Evolutionary conservation across 2,329 filamentous ascomycete genomes (phyloP).

Genomic region (Chrysosporium queenslandicum): DNA sequence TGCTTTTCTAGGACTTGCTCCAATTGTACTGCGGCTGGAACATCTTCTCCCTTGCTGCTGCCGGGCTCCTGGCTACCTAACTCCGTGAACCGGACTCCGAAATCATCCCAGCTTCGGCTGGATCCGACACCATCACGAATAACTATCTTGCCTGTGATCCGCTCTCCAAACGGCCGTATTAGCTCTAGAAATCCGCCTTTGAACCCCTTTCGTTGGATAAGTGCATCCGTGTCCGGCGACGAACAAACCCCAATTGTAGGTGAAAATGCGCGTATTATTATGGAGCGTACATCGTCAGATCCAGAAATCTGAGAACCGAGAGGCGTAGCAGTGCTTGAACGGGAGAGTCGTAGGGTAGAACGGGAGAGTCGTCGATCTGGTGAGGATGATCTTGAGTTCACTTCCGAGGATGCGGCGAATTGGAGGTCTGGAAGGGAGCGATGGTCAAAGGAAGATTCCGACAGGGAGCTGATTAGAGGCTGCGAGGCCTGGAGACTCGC

Average conservation of each 20-base stretch:
- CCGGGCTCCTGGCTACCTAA: constrained; percentile 41
- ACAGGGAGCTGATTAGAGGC: constrained; percentile 34
- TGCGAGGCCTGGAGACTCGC: constrained; percentile 43
- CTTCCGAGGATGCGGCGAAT: constrained; percentile 56
- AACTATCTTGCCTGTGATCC: constrained; percentile 74
- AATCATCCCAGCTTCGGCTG: constrained; percentile 78
- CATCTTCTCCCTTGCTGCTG: constrained; percentile 19
- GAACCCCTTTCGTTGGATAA: constrained; percentile 77
- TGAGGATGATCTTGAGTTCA: constrained; percentile 58
- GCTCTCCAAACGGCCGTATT: constrained; percentile 82
- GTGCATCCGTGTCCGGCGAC: constrained; percentile 73
- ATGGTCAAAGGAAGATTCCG: constrained; percentile 43
- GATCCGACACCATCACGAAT: constrained; percentile 82
- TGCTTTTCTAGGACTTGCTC: constrained; percentile 74
- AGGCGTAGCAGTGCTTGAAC: constrained; percentile 36
- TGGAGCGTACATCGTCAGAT: constrained; percentile 47
- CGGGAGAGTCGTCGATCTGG: constrained; percentile 52
- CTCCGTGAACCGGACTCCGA: constrained; percentile 72
- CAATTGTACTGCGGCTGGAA: constrained; percentile 46
- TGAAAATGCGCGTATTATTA: constrained; percentile 76
- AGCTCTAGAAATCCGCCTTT: constrained; percentile 71
- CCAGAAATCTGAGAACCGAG: constrained; percentile 46
- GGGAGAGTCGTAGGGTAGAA: constrained; percentile 42
- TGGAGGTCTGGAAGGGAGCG: constrained; percentile 42
- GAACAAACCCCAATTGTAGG: constrained; percentile 80